A percentile compares a stretch with the other conserved stretches of the same genome.
phyloP scores from a whole-genome alignment of 2,329 filamentous ascomycete species.

The Paradendryphiella salina region DNA sequence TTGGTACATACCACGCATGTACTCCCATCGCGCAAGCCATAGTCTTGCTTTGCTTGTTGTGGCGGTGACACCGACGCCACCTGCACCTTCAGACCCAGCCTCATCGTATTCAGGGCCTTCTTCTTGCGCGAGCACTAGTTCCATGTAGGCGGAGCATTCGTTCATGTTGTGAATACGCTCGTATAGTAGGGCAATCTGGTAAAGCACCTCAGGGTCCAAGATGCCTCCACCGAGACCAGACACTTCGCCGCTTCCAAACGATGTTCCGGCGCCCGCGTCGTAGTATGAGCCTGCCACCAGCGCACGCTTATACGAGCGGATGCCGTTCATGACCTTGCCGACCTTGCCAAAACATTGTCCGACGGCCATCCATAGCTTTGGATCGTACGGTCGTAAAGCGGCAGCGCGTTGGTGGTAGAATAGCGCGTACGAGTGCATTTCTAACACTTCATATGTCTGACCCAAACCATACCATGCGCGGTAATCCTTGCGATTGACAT shows the following conservation, averaged over 20 bases:
- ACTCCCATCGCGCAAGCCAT: constrained; percentile 86
- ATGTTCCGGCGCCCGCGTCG: constrained; percentile 61
- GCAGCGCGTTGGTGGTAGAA: constrained; percentile 98
- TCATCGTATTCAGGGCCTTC: constrained; percentile 62
- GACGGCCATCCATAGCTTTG: constrained; percentile 98
- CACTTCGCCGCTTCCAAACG: constrained; percentile 53
- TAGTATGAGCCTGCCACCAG: constrained; percentile 86
- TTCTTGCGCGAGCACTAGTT: constrained; percentile 90
- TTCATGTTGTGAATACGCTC: constrained; percentile 76
- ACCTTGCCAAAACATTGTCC: constrained; percentile 90
- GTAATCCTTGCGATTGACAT: constrained; percentile 94
- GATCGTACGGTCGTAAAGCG: constrained; percentile 89
- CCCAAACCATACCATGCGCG: constrained; percentile 97
- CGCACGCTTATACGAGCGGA: constrained; percentile 92
- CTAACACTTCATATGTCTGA: constrained; percentile 94
- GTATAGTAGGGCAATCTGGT: constrained; percentile 88
- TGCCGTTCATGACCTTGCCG: constrained; percentile 82
- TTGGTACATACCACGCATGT: constrained; percentile 73
- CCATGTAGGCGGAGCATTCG: constrained; percentile 92
- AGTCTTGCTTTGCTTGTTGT: constrained; percentile 90
- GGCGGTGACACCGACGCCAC: constrained; percentile 81
- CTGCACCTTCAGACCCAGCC: constrained; percentile 46
- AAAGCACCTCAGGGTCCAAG: constrained; percentile 86
- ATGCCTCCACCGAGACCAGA: constrained; percentile 54
- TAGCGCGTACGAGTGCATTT: constrained; percentile 95